phyloP scores from a whole-genome alignment of 2,329 filamentous ascomycete species.

The Zalaria obscura region DNA sequence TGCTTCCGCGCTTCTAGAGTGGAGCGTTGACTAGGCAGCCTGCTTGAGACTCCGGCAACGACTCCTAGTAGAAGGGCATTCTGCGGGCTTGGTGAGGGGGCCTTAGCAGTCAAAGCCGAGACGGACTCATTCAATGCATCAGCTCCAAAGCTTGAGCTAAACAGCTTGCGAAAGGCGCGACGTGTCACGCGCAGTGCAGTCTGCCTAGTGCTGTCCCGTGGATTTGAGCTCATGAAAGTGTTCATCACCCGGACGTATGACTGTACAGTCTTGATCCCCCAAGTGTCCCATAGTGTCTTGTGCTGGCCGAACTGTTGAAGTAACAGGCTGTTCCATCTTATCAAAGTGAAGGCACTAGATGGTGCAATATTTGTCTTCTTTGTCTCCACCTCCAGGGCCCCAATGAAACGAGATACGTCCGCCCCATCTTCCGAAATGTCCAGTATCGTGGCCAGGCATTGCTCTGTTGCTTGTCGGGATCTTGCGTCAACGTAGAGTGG shows the following conservation, averaged over 20 bases:
- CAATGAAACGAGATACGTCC: conserved; percentile 49
- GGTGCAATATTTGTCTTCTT: conserved; percentile 65
- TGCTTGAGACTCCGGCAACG: conserved; percentile 72
- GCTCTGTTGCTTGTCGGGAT: conserved; percentile 71
- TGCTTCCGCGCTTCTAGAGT: conserved; percentile 52
- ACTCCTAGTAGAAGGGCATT: conserved; percentile 72
- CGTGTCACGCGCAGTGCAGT: conserved; percentile 68
- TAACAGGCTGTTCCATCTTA: conserved; percentile 77
- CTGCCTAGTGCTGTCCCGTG: conserved; percentile 50
- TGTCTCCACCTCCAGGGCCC: conserved; percentile 55
- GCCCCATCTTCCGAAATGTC: conserved; percentile 41
- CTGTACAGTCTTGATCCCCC: conserved; percentile 50
- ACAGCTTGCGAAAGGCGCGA: conserved; percentile 62
- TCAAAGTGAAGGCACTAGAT: conserved; percentile 70
- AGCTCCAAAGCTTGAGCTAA: conserved; percentile 45
- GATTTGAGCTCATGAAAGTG: conserved; percentile 53
- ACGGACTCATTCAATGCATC: conserved; percentile 51
- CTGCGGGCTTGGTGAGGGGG: conserved; percentile 46
- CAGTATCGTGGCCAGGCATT: conserved; percentile 59
- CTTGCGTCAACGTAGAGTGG: conserved; percentile 73
- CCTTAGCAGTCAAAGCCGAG: conserved; percentile 53
- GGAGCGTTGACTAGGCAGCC: conserved; percentile 49
- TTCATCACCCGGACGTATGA: conserved; percentile 63
- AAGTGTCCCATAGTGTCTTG: conserved; percentile 46
- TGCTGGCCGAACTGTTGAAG: conserved; percentile 54